phyloP scores from a whole-genome alignment of 1,284 basidiomycete genomes.

The Schizophyllum commune region DNA sequence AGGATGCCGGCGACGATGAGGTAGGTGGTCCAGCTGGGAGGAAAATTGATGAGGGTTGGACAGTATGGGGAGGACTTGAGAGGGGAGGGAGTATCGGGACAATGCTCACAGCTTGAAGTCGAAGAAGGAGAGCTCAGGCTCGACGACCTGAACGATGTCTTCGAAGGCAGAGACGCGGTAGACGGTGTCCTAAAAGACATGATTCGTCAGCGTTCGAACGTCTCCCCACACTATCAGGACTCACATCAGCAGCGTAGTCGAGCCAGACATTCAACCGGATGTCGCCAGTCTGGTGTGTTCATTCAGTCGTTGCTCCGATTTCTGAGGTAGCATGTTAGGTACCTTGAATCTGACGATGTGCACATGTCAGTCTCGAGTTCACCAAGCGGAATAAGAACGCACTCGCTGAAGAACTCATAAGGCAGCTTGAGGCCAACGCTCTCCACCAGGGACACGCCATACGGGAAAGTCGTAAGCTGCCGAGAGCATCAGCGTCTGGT shows the following conservation, averaged over 20 bases:
- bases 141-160: conserved; percentile 74
- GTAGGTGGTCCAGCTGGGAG: conserved; percentile 67
- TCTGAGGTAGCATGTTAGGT: conserved; percentile 4
- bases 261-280: conserved; percentile 74
- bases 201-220: conserved; percentile 4
- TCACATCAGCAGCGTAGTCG: conserved; percentile 60
- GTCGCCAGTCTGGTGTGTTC: conserved; percentile 56
- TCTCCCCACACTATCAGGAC: conserved; percentile 16
- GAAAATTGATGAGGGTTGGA: conserved; percentile 2
- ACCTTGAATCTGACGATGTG: conserved; percentile 52
- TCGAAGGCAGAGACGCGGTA: conserved; percentile 71
- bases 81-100: too few relatives aligned
- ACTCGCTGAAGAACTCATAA: conserved; percentile 82
- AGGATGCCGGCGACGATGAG: conserved; percentile 61
- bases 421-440: conserved; percentile 66
- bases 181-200: conserved; percentile 34
- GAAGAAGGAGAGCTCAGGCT: conserved; percentile 72
- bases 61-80: background rate
- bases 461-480: conserved; percentile 59
- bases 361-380: too few relatives aligned
- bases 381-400: too few relatives aligned
- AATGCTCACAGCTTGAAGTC: conserved; percentile 77
- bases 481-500: conserved; percentile 6
- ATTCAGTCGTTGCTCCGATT: background rate
- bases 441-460: conserved; percentile 52